These are phyloP conservation scores for Cornus florida DNA, from an alignment of 148 eudicot genomes.

Conservation along the genomic window DNA sequence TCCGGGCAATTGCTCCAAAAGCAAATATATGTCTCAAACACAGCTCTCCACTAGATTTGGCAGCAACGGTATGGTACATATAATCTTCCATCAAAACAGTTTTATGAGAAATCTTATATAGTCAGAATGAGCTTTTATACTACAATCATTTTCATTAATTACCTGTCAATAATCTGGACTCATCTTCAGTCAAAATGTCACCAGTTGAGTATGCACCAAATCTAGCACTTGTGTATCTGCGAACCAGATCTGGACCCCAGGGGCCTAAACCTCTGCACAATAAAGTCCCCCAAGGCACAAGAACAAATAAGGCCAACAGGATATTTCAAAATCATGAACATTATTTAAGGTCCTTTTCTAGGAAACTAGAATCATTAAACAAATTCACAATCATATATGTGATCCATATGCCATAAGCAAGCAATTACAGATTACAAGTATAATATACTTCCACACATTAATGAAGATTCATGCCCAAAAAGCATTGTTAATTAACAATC, in stretches of 20 bases:
- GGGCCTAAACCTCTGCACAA: conserved; percentile 89
- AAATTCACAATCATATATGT: neutral
- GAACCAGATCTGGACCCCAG: conserved; percentile 88
- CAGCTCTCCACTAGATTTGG: conserved; percentile 96
- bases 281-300: neutral
- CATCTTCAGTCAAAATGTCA: conserved; percentile 58
- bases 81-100: conserved; percentile 48
- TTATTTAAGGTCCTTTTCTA: neutral
- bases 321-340: neutral
- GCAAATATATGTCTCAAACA: conserved; percentile 89
- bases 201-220: conserved; percentile 79
- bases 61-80: conserved; percentile 89
- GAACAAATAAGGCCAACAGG: neutral
- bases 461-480: neutral
- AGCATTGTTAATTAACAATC: neutral
- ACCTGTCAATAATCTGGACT: conserved; percentile 78
- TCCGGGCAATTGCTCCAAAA: conserved; percentile 89
- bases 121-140: neutral
- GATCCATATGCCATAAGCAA: neutral
- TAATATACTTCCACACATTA: neutral
- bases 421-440: neutral
- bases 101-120: conserved; percentile 8
- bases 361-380: neutral
- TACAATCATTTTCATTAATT: neutral
- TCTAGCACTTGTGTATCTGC: conserved; percentile 74